Base-by-base conservation (phyloP, 2,329 filamentous ascomycete species). In the Sodiomyces alkalinus region DNA sequence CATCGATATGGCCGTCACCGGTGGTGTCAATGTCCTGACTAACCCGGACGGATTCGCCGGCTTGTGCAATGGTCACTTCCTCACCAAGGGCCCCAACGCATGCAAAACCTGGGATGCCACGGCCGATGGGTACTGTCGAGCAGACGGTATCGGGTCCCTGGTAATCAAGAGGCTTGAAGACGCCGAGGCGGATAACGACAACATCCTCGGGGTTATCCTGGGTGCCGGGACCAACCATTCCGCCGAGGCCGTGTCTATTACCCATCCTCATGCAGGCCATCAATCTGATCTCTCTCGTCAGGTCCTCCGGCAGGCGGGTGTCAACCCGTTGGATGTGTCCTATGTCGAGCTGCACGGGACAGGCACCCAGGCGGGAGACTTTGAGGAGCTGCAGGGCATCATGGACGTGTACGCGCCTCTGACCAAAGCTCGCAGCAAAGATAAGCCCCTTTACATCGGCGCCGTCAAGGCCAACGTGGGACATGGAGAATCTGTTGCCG, bases 281-380 rank as follows among this genome's bases (percentile, higher is more conserved):
- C 83, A 92, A 49, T 71, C 79, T 9, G 60, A 67, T 26, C 56
- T 90, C 8, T 87, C 78, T 42, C 67, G 68, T 31, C 62, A 69
- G 21, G 73, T 90, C 17, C 60, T 90, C 1, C 67, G 76, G 26
- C 68, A 80, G 23, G 75, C 80, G 22, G 75, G 77, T 33, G 65
- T 90, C 14, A 74, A 86, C 42, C 77, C 81, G 2, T 64, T 73
- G 28, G 78, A 86, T 37, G 66, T 92, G 27, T 74, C 74, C 49
- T 92, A 87, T 43, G 74, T 92, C 7, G 83, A 92, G 52, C 83
- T 90, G 74, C 82, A 92, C 48, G 83, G 80, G 10, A 92, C 83
- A 3, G 83, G 83, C 18, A 92, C 81, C 0, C 80, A 90, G 49
- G 81, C 79, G 18, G 83, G 80, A 35, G 83, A 92, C 44, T 74